phyloP scores from a whole-genome alignment of 257 asterid genomes.

The Mentha longifolia region DNA sequence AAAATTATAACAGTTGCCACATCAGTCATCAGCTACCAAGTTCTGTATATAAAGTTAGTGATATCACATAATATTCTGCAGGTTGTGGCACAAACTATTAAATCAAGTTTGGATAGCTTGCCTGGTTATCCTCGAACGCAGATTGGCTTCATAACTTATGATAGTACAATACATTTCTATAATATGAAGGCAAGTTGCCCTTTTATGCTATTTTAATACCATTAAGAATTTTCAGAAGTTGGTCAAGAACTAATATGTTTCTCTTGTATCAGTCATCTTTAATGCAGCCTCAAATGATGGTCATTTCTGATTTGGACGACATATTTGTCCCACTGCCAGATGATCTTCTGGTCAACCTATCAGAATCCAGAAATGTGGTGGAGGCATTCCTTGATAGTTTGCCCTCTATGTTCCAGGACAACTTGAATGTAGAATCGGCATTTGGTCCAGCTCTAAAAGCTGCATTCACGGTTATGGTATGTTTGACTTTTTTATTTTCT shows the following conservation, averaged over 20 bases:
- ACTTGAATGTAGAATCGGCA: constrained; percentile 88
- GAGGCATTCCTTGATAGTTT: constrained; percentile 90
- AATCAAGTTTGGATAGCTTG: constrained; percentile 80
- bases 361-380: constrained; percentile 84
- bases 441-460: constrained; percentile 96
- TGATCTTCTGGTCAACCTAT: constrained; percentile 89
- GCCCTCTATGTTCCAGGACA: constrained; percentile 83
- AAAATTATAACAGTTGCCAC: constrained; percentile 8
- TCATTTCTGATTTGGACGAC: constrained; percentile 78
- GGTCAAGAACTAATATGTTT: constrained; percentile 37
- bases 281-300: constrained; percentile 82
- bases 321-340: constrained; percentile 73
- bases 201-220: constrained; percentile 13
- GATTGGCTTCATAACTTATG: constrained; percentile 89
- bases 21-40: constrained; percentile 19
- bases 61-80: constrained; percentile 43
- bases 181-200: constrained; percentile 76
- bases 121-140: constrained; percentile 92
- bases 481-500: constrained; percentile 30
- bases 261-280: constrained; percentile 67
- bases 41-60: constrained; percentile 20
- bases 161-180: constrained; percentile 88
- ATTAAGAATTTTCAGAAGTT: constrained; percentile 25
- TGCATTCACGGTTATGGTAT: constrained; percentile 84
- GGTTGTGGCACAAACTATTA: constrained; percentile 86